Percentiles rank a stretch among this genome's conserved stretches.
phyloP scores from a whole-genome alignment of 1,284 basidiomycete species.

The Ustilago vetiveriae region DNA sequence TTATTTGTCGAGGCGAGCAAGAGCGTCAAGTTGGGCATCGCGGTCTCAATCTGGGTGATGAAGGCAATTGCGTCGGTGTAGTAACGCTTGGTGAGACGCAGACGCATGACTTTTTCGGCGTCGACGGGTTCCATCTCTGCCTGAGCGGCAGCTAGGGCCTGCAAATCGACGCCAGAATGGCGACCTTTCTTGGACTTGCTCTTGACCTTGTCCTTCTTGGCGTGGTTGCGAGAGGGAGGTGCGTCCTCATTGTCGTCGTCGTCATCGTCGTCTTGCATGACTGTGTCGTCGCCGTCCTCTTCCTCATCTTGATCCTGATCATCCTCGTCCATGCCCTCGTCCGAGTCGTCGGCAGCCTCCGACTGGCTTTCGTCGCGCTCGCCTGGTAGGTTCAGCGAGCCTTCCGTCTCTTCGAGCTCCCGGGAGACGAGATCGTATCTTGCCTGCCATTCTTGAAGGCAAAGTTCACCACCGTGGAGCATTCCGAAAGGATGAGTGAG shows the following conservation, averaged over 20 bases:
- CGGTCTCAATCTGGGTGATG: constrained; percentile 82
- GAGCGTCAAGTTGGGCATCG: constrained; percentile 79
- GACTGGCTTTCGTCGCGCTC: constrained; percentile 67
- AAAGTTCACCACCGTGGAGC: constrained; percentile 84
- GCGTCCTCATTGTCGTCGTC: constrained; percentile 19
- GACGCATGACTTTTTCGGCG: constrained; percentile 71
- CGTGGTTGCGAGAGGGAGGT: constrained; percentile 1
- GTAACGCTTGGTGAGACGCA: constrained; percentile 86
- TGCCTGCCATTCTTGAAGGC: constrained; percentile 77
- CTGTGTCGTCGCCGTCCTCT: constrained; percentile 23
- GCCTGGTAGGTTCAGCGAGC: constrained; percentile 53
- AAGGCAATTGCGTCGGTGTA: constrained; percentile 87
- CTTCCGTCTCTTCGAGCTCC: constrained; percentile 70
- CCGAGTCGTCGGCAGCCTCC: constrained; percentile 64
- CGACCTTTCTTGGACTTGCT: constrained; percentile 55
- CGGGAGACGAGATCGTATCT: constrained; percentile 72
- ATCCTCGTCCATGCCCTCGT: constrained; percentile 63
- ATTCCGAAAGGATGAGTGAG: constrained; percentile 88
- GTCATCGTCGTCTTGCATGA: constrained; percentile 26
- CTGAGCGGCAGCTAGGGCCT: constrained; percentile 53
- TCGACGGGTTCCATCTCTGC: constrained; percentile 56
- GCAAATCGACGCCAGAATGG: constrained; percentile 68
- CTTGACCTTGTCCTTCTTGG: constrained; percentile 25
- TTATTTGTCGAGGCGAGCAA: constrained; percentile 90
- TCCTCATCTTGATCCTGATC: constrained; percentile 42